Evolutionary conservation across 345 rosid species (phyloP).

Genomic region (Linum lewisii): DNA sequence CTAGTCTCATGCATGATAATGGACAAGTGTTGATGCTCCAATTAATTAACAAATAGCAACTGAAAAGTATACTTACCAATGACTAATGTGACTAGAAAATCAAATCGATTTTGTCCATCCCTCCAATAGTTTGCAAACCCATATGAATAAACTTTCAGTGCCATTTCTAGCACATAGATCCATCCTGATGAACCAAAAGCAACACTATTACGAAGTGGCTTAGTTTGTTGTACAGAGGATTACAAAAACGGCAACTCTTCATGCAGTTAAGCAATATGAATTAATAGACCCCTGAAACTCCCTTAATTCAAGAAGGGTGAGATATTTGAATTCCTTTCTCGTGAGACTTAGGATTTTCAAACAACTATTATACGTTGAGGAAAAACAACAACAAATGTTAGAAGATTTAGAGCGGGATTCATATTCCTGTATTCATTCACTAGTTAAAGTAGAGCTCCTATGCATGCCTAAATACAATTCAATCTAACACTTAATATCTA

Average conservation of each 20-base stretch:
- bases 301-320: no score
- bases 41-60: background rate
- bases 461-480: no score
- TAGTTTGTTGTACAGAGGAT: background rate
- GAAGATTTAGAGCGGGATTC: no score
- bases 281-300: background rate
- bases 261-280: background rate
- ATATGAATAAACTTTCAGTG: conserved; percentile 67
- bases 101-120: conserved; percentile 91
- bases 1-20: no score
- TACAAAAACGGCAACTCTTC: background rate
- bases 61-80: conserved; percentile 43
- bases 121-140: conserved; percentile 94
- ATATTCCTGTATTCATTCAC: no score
- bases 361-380: no score
- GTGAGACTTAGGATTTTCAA: no score
- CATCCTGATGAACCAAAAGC: conserved; percentile 49
- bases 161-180: conserved; percentile 96
- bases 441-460: no score
- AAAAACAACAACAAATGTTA: no score
- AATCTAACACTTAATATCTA: no score
- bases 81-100: conserved; percentile 78
- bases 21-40: no score
- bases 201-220: conserved; percentile 15
- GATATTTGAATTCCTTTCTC: no score